These are phyloP conservation scores for Fusarium coicis DNA, from an alignment of 2,329 filamentous ascomycete species.

Conservation along the genomic window DNA sequence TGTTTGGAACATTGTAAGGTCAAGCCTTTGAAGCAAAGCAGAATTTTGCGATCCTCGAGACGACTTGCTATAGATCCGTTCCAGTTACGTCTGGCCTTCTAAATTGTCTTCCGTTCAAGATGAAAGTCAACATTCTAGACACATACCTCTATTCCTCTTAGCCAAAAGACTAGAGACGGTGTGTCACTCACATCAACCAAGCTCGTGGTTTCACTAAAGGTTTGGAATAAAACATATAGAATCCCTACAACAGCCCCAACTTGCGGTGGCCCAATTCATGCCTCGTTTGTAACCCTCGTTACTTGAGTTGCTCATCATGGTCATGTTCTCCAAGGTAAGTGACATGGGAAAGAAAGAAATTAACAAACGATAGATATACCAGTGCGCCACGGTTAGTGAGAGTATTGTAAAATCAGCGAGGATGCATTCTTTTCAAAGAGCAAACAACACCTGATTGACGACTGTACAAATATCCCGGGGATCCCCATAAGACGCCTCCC, in stretches of 20 bases:
- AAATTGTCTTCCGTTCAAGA: neutral
- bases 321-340: slow-evolving; percentile 23
- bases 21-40: neutral
- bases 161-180: neutral
- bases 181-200: neutral
- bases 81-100: neutral
- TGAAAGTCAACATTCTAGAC: neutral
- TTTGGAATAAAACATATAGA: slow-evolving; percentile 7
- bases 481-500: slow-evolving; percentile 47
- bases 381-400: slow-evolving; percentile 37
- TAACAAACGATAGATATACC: slow-evolving; percentile 30
- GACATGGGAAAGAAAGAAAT: slow-evolving; percentile 19
- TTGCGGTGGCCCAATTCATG: slow-evolving; percentile 30
- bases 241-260: slow-evolving; percentile 26
- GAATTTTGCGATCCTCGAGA: neutral
- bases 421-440: slow-evolving; percentile 47
- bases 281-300: slow-evolving; percentile 33
- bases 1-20: neutral
- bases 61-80: neutral
- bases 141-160: neutral
- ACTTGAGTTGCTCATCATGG: slow-evolving; percentile 33
- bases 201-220: neutral
- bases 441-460: slow-evolving; percentile 43
- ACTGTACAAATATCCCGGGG: slow-evolving; percentile 46
- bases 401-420: slow-evolving; percentile 39